phyloP scores from a whole-genome alignment of 352 stramenopile genomes.

The Blastocystis hominis region DNA sequence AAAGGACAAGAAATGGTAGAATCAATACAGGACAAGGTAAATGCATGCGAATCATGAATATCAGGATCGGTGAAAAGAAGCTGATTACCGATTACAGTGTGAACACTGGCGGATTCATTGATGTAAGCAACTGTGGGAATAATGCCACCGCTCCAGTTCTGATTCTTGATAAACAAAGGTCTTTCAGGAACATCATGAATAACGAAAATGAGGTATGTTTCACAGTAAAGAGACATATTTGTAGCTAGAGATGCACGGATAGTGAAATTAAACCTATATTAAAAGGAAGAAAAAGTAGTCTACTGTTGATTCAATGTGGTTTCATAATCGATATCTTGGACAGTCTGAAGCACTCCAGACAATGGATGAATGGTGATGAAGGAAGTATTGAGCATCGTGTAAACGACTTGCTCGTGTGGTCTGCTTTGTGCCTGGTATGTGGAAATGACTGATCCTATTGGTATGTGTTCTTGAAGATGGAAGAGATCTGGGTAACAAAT shows the following conservation, averaged over 20 bases:
- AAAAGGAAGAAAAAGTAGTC: neutral
- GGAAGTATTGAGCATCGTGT: neutral
- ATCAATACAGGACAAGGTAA: neutral
- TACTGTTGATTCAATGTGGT: neutral
- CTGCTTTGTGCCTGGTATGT: neutral
- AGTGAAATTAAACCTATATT: neutral
- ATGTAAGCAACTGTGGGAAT: neutral
- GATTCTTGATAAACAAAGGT: neutral
- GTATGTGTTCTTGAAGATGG: neutral
- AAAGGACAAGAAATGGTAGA: neutral
- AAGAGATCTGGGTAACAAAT: conserved; percentile 5
- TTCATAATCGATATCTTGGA: neutral
- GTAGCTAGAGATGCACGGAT: neutral
- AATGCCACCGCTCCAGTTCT: neutral
- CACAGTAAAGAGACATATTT: neutral
- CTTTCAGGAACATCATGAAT: neutral
- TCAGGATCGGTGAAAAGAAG: neutral
- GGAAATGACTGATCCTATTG: neutral
- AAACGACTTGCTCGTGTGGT: neutral
- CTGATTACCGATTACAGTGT: neutral
- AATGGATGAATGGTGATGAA: neutral
- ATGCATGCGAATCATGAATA: neutral
- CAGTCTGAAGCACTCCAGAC: neutral
- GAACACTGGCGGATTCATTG: neutral
- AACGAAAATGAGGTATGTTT: neutral